Evolutionary conservation across 148 eudicot genomes (phyloP).

Genomic region (Suaeda aralocaspica): DNA sequence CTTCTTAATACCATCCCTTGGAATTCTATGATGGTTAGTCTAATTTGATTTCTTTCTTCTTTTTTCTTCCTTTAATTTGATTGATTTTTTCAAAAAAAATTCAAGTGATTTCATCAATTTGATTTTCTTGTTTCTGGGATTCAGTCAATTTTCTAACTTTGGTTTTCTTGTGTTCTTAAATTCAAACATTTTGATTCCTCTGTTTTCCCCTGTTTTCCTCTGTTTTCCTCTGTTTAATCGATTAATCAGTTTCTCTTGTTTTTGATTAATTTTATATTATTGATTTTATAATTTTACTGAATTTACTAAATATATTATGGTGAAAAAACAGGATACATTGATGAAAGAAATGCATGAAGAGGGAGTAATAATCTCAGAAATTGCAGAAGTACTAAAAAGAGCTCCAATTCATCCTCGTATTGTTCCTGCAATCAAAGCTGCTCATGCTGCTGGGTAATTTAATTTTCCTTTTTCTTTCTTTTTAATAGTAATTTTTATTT

Average conservation of each 20-base stretch:
- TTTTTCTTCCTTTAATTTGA: background rate
- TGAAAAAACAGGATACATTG: conserved; percentile 55
- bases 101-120: too few species aligned
- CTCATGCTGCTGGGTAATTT: conserved; percentile 71
- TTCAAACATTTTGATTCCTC: too few species aligned
- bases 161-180: background rate
- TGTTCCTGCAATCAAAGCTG: conserved; percentile 58
- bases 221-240: background rate
- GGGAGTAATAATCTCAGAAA: conserved; percentile 59
- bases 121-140: background rate
- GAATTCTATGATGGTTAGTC: conserved; percentile 67
- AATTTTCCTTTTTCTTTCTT: background rate
- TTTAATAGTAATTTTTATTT: background rate
- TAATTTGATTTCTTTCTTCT: background rate
- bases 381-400: conserved; percentile 46
- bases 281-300: too few species aligned
- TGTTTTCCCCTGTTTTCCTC: background rate
- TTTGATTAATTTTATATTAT: background rate
- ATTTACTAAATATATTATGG: too few species aligned
- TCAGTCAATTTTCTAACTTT: background rate
- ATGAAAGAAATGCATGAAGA: conserved; percentile 68
- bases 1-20: conserved; percentile 76
- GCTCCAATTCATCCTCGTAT: conserved; percentile 66
- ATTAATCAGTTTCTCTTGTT: background rate
- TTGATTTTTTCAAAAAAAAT: too few species aligned